Evolutionary conservation across 1,284 basidiomycete species (phyloP).

Genomic region (Marasmius sp.): DNA sequence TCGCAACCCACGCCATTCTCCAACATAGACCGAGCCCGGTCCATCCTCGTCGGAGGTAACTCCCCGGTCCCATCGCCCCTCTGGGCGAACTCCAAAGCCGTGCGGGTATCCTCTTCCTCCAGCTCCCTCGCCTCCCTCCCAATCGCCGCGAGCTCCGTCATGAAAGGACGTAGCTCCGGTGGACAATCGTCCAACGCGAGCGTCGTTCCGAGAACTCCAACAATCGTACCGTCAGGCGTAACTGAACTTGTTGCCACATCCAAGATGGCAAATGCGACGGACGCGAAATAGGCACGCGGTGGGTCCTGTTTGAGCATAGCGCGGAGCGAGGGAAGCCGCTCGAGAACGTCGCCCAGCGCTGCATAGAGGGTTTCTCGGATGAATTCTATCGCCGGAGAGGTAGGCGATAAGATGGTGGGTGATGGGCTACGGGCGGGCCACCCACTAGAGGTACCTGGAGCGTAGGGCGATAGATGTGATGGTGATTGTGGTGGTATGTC

Average conservation of each 20-base stretch:
- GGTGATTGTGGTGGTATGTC: conserved; percentile 20
- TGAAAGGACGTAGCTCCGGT: conserved; percentile 57
- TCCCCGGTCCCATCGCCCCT: conserved; percentile 34
- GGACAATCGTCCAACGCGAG: conserved; percentile 61
- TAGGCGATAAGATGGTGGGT: conserved; percentile 49
- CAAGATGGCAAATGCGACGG: conserved; percentile 72
- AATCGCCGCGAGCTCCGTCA: conserved; percentile 64
- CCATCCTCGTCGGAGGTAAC: conserved; percentile 53
- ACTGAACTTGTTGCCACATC: conserved; percentile 56
- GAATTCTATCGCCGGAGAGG: conserved; percentile 64
- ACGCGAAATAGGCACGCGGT: conserved; percentile 72
- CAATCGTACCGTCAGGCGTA: conserved; percentile 47
- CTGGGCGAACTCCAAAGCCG: conserved; percentile 49
- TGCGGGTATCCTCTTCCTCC: conserved; percentile 55
- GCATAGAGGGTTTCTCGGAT: conserved; percentile 85
- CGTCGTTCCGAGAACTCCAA: conserved; percentile 54
- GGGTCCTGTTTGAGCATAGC: conserved; percentile 58
- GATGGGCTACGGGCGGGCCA: conserved; percentile 33
- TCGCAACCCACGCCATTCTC: conserved; percentile 54
- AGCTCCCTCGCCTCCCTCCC: conserved; percentile 50
- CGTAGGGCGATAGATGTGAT: conserved; percentile 24
- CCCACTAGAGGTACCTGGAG: conserved; percentile 2
- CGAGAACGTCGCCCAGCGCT: conserved; percentile 67
- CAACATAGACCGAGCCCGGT: conserved; percentile 58
- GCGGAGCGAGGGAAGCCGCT: conserved; percentile 50